Evolutionary conservation across 2,329 filamentous ascomycete species (phyloP).

Genomic region (Colletotrichum navitas): DNA sequence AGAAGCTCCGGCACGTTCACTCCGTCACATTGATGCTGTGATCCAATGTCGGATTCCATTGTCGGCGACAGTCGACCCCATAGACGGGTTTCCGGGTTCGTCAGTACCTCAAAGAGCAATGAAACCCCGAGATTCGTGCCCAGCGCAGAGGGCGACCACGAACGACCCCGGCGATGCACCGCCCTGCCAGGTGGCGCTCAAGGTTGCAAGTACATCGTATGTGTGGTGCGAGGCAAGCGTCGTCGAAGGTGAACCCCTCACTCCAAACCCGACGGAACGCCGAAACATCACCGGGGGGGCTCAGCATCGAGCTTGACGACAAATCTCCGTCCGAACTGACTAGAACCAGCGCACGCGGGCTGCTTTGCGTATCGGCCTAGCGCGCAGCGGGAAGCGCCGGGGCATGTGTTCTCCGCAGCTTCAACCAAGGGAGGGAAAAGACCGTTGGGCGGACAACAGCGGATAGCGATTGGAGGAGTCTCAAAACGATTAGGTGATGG

Average conservation of each 20-base stretch:
- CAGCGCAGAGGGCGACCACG: neutral
- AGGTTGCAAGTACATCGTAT: neutral
- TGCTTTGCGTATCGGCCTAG: constrained; percentile 19
- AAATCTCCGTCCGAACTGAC: constrained; percentile 34
- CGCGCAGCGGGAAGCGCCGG: constrained; percentile 5
- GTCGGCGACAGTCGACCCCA: constrained; percentile 14
- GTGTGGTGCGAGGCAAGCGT: constrained; percentile 10
- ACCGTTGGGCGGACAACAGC: constrained; percentile 3
- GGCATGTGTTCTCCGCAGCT: constrained; percentile 22
- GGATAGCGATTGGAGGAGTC: constrained; percentile 17
- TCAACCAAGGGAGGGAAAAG: neutral
- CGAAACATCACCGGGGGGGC: constrained; percentile 36
- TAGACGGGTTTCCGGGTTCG: constrained; percentile 5
- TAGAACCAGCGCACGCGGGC: constrained; percentile 22
- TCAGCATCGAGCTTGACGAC: constrained; percentile 36
- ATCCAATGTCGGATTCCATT: constrained; percentile 20
- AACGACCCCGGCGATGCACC: constrained; percentile 1
- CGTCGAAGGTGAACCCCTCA: constrained; percentile 31
- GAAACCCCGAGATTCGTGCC: constrained; percentile 24
- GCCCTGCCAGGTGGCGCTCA: neutral
- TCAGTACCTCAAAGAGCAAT: neutral
- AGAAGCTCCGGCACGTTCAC: constrained; percentile 15
- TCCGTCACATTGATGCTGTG: constrained; percentile 8
- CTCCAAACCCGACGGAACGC: constrained; percentile 36
- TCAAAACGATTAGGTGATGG: constrained; percentile 27